These are phyloP conservation scores for Pyracantha coccinea DNA, from an alignment of 331 rosid species.

Conservation along the genomic window DNA sequence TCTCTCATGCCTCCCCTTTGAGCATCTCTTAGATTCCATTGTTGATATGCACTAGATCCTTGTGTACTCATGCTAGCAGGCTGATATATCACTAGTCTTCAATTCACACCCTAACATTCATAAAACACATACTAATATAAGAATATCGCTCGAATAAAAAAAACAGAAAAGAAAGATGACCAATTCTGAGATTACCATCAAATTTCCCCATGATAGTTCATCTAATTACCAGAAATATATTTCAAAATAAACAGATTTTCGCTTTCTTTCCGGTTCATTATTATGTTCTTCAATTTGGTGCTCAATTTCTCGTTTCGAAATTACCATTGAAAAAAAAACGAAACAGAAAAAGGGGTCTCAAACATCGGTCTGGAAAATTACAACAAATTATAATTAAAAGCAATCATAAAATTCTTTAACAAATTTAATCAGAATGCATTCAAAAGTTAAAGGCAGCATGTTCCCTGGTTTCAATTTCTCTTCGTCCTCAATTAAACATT, in stretches of 20 bases:
- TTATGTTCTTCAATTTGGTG: background rate
- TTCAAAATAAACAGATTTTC: background rate
- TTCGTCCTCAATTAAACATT: background rate
- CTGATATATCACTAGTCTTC: background rate
- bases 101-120: slow-evolving; percentile 7
- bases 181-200: background rate
- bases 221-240: background rate
- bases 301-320: too few relatives aligned
- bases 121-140: background rate
- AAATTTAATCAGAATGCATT: background rate
- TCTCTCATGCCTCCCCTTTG: slow-evolving; percentile 7
- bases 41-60: slow-evolving; percentile 9
- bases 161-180: background rate
- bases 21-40: slow-evolving; percentile 7
- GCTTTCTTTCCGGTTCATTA: background rate
- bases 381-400: background rate
- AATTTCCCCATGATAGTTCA: background rate
- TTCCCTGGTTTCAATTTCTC: background rate
- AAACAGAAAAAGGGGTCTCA: background rate
- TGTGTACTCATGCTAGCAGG: slow-evolving; percentile 21
- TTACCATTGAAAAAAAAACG: background rate
- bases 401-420: background rate
- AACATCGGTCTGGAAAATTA: background rate
- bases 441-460: background rate
- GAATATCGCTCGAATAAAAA: background rate